Percentiles rank a stretch among this genome's conserved stretches.
Evolutionary conservation across 1,139 yeast species (phyloP).

Genomic region (Pichia cactophila): DNA sequence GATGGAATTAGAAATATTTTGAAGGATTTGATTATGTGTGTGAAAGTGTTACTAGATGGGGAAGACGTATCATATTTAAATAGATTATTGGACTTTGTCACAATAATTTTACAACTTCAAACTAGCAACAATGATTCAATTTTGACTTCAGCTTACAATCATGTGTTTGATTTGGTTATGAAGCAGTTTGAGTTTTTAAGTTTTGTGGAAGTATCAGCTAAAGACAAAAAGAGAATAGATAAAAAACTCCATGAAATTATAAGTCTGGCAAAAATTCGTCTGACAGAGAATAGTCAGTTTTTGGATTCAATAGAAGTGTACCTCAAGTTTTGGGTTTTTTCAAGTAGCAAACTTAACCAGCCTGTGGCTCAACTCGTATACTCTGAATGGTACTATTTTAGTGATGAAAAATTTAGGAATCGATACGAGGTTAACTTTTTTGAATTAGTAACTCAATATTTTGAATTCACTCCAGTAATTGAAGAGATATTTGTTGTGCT

Average conservation of each 20-base stretch:
- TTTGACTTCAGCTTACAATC: background rate
- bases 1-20: conserved; percentile 2
- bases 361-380: conserved; percentile 18
- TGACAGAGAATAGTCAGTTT: conserved; percentile 1
- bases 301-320: background rate
- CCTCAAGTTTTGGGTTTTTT: conserved; percentile 11
- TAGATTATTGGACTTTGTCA: conserved; percentile 11
- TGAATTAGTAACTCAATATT: conserved; percentile 8
- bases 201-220: conserved; percentile 3
- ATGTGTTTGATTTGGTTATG: conserved; percentile 1
- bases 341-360: conserved; percentile 2
- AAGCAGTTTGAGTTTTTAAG: conserved; percentile 10
- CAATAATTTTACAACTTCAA: conserved; percentile 8
- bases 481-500: conserved; percentile 6
- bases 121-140: background rate
- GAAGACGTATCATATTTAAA: conserved; percentile 12
- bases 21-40: conserved; percentile 7
- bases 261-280: conserved; percentile 1
- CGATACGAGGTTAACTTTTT: conserved; percentile 20
- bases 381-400: conserved; percentile 26
- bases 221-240: conserved; percentile 6
- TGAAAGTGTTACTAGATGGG: conserved; percentile 8
- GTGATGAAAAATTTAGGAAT: conserved; percentile 10
- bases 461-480: conserved; percentile 1
- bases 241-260: conserved; percentile 7